Base-by-base conservation (phyloP, 805 yeast species). In the Starmera dryadoides region DNA sequence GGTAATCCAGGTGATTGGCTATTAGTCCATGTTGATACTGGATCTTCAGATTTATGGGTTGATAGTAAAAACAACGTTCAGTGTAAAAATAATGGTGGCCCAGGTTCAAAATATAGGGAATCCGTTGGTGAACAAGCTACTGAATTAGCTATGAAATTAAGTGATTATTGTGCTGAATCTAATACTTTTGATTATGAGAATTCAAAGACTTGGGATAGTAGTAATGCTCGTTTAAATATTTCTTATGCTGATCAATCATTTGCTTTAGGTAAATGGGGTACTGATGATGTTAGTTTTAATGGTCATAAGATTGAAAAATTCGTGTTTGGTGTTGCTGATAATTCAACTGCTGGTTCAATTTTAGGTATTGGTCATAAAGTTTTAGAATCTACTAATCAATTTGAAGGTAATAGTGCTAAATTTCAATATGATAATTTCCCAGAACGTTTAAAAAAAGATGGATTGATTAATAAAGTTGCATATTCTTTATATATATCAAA, bases 261-360 rank as follows among this genome's bases (percentile, higher is more conserved):
- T 41, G 79, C 79, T 12, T 39, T 50, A 3, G 84, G 83, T 17
- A 39, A 55, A 3, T 54, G 52, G 15, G 60, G 60, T 43, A 58
- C 65, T 31, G 95, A 86, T 51, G 60, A 63, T 30, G 66, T 86
- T 6, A 42, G 48, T 2, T 59, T 85, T 38, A 74, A 76, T 33
- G 75, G 71, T 39, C 58, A 66, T 12, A 64, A 71, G 4, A 63
- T 84, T 12, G 48, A 64, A 0, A 62, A 65, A 38, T 60, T 81
- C 30, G 73, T 83, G 9, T 69, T 86, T 56, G 95, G 89, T 4
- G 73, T 85, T 19, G 89, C 81, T 3, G 74, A 75, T 50, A 53
- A 55, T 16, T 72, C 82, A 4, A 73, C 86, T 4, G 57, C 73
- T 14, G 53, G 52, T 20, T 87, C 89, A 34, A 86, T 83, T 18